These are phyloP conservation scores for Tetracentron sinense DNA, from an alignment of 164 flowering plant species.

Conservation along the genomic window DNA sequence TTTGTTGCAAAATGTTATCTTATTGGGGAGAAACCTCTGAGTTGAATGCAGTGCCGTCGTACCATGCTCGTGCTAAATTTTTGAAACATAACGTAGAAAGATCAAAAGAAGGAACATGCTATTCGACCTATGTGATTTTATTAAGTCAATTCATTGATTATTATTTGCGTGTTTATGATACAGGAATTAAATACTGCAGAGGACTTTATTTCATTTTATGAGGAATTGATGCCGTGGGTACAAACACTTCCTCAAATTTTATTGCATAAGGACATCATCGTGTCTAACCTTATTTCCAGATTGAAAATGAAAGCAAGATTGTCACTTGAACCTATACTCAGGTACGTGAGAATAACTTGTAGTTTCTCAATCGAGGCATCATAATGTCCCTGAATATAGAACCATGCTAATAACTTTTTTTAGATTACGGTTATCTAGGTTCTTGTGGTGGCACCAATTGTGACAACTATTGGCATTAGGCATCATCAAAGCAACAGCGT, in stretches of 20 bases:
- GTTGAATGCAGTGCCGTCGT: too few relatives aligned
- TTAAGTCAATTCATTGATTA: not conserved
- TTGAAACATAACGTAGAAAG: not conserved
- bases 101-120: not conserved
- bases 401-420: not conserved
- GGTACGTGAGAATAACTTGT: constrained; percentile 33
- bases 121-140: not conserved
- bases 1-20: too few relatives aligned
- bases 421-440: too few relatives aligned
- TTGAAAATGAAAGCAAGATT: constrained; percentile 62
- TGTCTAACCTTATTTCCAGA: constrained; percentile 66
- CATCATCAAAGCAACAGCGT: too few relatives aligned
- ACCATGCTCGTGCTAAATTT: not conserved
- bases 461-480: too few relatives aligned
- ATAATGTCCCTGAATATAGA: not conserved
- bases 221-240: constrained; percentile 68
- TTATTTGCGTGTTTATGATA: constrained; percentile 1
- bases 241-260: constrained; percentile 77
- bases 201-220: constrained; percentile 83
- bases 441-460: too few relatives aligned
- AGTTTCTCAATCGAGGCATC: too few relatives aligned
- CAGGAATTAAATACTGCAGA: constrained; percentile 95
- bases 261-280: constrained; percentile 63
- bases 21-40: not conserved
- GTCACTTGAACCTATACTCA: constrained; percentile 85